phyloP scores from a whole-genome alignment of 495 filamentous ascomycete species.

The Cladorrhinum samala region DNA sequence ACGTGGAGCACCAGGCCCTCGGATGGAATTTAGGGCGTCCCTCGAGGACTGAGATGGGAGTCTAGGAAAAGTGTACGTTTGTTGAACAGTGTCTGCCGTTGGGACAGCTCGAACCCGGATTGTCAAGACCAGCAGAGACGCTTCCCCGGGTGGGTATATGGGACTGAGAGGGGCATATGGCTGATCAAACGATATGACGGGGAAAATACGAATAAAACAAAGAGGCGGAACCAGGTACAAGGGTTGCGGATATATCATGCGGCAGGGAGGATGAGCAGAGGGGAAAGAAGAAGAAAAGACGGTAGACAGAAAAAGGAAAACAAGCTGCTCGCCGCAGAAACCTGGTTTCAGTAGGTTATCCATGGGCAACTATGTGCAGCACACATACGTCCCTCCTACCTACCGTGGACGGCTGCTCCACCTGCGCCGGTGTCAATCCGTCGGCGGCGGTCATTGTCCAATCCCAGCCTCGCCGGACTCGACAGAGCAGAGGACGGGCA shows the following conservation, averaged over 20 bases:
- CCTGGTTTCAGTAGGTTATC: no score
- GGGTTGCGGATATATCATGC: background rate
- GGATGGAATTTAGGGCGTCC: background rate
- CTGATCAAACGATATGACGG: slow-evolving; percentile 1
- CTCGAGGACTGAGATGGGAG: background rate
- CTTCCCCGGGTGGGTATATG: no score
- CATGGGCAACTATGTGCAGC: no score
- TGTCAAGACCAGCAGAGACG: background rate
- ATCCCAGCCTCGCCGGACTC: no score
- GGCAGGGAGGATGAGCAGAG: background rate
- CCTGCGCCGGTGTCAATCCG: no score
- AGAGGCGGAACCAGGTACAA: background rate
- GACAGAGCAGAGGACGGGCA: background rate
- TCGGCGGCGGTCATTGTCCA: no score
- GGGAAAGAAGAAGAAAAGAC: background rate
- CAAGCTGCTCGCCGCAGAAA: no score
- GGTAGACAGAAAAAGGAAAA: no score
- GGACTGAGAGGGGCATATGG: background rate
- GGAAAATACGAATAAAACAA: background rate
- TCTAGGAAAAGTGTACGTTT: background rate
- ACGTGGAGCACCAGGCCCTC: no score
- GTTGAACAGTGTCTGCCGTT: no score
- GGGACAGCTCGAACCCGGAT: slow-evolving; percentile 1
- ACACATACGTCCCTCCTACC: no score
- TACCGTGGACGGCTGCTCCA: no score